These are phyloP conservation scores for Prunus yedoensis DNA, from an alignment of 331 rosid species.

Conservation along the genomic window DNA sequence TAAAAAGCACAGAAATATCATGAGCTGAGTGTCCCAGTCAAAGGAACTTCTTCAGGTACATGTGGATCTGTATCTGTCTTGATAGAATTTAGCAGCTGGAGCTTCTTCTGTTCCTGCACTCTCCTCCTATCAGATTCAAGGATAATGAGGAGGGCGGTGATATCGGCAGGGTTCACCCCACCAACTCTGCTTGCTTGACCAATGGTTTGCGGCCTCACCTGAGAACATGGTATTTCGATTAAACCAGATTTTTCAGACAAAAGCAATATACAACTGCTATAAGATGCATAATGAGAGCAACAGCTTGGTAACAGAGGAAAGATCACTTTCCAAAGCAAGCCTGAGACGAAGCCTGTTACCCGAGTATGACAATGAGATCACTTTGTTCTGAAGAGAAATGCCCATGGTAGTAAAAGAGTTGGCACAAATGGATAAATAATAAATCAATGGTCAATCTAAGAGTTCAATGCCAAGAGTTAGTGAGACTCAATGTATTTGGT, in stretches of 20 bases:
- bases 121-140: constrained; percentile 74
- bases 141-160: constrained; percentile 83
- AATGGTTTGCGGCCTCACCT: constrained; percentile 95
- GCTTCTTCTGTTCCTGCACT: constrained; percentile 61
- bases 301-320: background rate
- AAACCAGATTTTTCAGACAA: background rate
- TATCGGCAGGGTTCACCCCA: constrained; percentile 97
- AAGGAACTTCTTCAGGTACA: constrained; percentile 41
- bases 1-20: constrained; percentile 14
- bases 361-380: background rate
- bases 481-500: background rate
- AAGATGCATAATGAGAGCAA: background rate
- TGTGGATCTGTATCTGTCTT: constrained; percentile 37
- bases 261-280: background rate
- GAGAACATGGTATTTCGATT: constrained; percentile 24
- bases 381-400: no score
- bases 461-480: background rate
- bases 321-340: background rate
- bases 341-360: background rate
- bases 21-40: constrained; percentile 53
- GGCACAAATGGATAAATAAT: no score
- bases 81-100: constrained; percentile 49
- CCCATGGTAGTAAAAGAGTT: no score
- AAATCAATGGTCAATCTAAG: background rate
- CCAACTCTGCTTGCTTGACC: constrained; percentile 99